Conservation (phyloP, 768 basidiomycete genomes). For the Phylloporus sp. region DNA sequence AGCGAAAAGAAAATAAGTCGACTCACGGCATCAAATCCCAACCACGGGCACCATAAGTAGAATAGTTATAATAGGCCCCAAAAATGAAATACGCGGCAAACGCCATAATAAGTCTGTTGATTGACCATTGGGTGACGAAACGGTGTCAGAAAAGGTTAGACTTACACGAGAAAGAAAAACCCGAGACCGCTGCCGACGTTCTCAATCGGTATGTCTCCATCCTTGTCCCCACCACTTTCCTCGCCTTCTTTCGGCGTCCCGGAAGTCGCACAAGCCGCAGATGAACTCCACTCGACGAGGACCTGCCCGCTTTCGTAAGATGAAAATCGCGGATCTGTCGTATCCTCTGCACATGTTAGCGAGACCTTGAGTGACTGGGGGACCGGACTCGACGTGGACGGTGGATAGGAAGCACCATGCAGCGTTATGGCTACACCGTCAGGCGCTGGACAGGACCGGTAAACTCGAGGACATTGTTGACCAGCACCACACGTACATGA, state of each 20-base stretch:
- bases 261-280: conserved; percentile 50
- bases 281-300: conserved; percentile 56
- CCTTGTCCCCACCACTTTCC: conserved; percentile 14
- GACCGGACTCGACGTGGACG: conserved; percentile 37
- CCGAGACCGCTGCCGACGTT: conserved; percentile 71
- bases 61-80: conserved; percentile 86
- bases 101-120: conserved; percentile 46
- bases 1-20: conserved; percentile 3
- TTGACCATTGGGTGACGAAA: conserved; percentile 6
- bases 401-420: conserved; percentile 58
- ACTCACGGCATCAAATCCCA: conserved; percentile 80
- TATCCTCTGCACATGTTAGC: conserved; percentile 47
- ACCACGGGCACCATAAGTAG: conserved; percentile 80
- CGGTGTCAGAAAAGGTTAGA: conserved; percentile 3
- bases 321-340: conserved; percentile 46
- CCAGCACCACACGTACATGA: conserved; percentile 34
- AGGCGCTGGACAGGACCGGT: conserved; percentile 36
- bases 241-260: conserved; percentile 26
- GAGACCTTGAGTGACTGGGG: conserved; percentile 59
- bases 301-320: conserved; percentile 56
- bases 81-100: conserved; percentile 67
- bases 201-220: conserved; percentile 31
- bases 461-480: background rate
- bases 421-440: conserved; percentile 53
- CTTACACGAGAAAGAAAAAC: conserved; percentile 85